Evolutionary conservation across 176 grass and related monocot species (phyloP).

Genomic region (Cymbopogon citratus): DNA sequence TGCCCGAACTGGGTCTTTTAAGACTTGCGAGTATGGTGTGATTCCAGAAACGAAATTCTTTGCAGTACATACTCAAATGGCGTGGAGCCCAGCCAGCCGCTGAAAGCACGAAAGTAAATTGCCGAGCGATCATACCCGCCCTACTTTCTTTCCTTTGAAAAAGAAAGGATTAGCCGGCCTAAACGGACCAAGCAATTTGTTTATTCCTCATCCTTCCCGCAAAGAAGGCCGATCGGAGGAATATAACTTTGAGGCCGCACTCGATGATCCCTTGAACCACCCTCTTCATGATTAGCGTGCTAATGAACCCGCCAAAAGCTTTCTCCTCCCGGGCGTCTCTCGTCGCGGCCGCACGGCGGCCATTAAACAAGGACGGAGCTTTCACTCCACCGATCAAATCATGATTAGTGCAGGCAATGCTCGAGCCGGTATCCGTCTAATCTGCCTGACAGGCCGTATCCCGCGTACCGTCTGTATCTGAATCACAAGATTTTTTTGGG

Average conservation of each 20-base stretch:
- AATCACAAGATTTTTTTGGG: conserved; percentile 11
- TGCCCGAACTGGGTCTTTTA: neutral
- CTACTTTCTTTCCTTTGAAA: conserved; percentile 15
- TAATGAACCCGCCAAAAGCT: conserved; percentile 13
- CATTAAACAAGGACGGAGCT: conserved; percentile 36
- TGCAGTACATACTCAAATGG: conserved; percentile 7
- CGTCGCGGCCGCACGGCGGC: conserved; percentile 7
- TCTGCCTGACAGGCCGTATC: neutral
- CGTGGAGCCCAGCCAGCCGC: conserved; percentile 19
- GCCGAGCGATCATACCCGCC: conserved; percentile 1
- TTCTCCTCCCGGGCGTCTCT: neutral
- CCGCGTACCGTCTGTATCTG: neutral
- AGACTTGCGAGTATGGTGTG: neutral
- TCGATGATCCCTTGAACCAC: conserved; percentile 28
- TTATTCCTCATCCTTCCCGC: neutral
- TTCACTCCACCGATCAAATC: conserved; percentile 23
- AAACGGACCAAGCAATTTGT: conserved; percentile 30
- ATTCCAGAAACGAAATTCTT: neutral
- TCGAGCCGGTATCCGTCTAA: neutral
- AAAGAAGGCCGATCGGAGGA: conserved; percentile 23
- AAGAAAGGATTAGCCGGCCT: conserved; percentile 38
- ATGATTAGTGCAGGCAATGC: conserved; percentile 13
- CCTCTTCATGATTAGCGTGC: conserved; percentile 28
- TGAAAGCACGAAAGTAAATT: neutral
- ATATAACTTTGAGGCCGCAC: conserved; percentile 29